Evolutionary conservation across 2,329 filamentous ascomycete species (phyloP).

Genomic region (Epichloe brachyelytri): DNA sequence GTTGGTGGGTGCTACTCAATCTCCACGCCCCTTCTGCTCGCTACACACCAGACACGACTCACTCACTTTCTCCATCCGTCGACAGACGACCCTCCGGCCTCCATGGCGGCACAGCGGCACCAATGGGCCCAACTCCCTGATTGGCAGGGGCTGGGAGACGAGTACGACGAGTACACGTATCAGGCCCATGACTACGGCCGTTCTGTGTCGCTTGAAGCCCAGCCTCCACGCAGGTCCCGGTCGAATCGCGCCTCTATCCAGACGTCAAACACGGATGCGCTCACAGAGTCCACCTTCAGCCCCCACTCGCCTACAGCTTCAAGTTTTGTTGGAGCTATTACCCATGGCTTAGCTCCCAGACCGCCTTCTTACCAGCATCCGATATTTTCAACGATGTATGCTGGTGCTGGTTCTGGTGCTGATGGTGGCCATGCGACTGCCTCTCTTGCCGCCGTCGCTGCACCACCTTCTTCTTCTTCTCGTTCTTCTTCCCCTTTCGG

Average conservation of each 20-base stretch:
- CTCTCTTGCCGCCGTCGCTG: too few relatives aligned
- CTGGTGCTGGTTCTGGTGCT: background rate
- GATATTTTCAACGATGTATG: slow-evolving; percentile 12
- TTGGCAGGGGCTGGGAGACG: slow-evolving; percentile 13
- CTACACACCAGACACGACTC: too few relatives aligned
- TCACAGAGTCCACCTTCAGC: slow-evolving; percentile 45
- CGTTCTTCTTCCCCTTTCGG: background rate
- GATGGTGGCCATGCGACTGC: background rate
- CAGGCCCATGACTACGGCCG: slow-evolving; percentile 1
- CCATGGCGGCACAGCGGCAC: slow-evolving; percentile 15
- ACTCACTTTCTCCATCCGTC: background rate
- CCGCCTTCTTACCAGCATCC: slow-evolving; percentile 43
- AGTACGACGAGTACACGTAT: slow-evolving; percentile 7
- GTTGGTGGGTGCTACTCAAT: background rate
- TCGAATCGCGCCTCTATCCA: slow-evolving; percentile 41
- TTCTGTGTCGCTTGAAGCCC: slow-evolving; percentile 18
- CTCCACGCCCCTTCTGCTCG: background rate
- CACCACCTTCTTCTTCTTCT: too few relatives aligned
- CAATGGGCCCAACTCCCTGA: slow-evolving; percentile 48
- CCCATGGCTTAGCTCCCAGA: slow-evolving; percentile 42
- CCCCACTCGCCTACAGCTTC: slow-evolving; percentile 42
- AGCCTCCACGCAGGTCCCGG: slow-evolving; percentile 30
- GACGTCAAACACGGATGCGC: slow-evolving; percentile 40
- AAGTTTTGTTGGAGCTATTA: slow-evolving; percentile 32
- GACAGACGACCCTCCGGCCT: background rate